Percentiles rank a stretch among this genome's conserved stretches.
Evolutionary conservation across 805 yeast species (phyloP).

Genomic region (Myxozyma nipponensis): DNA sequence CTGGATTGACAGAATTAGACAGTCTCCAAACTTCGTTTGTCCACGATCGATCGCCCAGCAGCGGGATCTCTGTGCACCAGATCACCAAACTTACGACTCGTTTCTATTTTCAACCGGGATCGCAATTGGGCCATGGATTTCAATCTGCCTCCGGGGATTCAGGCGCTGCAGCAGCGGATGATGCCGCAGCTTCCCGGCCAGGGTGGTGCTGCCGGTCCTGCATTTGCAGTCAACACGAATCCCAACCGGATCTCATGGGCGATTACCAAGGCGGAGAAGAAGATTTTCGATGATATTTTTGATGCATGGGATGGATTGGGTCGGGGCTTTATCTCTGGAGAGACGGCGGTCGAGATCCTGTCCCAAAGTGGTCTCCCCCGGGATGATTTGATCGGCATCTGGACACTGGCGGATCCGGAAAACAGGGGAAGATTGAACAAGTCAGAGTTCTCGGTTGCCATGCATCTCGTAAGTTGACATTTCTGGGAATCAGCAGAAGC

Average conservation of each 20-base stretch:
- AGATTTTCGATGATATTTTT: slow-evolving; percentile 81
- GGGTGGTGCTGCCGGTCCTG: slow-evolving; percentile 43
- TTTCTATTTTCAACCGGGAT: no score
- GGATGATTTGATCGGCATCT: slow-evolving; percentile 79
- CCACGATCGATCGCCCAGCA: no score
- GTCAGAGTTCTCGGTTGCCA: slow-evolving; percentile 93
- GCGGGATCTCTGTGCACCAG: no score
- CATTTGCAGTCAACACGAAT: slow-evolving; percentile 53
- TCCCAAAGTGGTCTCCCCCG: slow-evolving; percentile 87
- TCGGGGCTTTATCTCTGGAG: slow-evolving; percentile 71
- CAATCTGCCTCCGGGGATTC: slow-evolving; percentile 23
- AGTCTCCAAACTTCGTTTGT: no score
- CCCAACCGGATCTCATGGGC: slow-evolving; percentile 64
- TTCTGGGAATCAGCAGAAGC: background rate
- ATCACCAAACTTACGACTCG: no score
- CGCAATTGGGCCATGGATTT: slow-evolving; percentile 2
- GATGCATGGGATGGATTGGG: slow-evolving; percentile 74
- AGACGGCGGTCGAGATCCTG: slow-evolving; percentile 77
- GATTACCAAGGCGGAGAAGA: slow-evolving; percentile 82
- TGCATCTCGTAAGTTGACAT: slow-evolving; percentile 64
- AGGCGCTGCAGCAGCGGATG: slow-evolving; percentile 46
- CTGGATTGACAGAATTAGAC: no score
- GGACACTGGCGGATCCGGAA: slow-evolving; percentile 83
- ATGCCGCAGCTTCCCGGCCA: slow-evolving; percentile 47
- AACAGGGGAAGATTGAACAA: slow-evolving; percentile 78